Evolutionary conservation across 1,139 yeast genomes (phyloP).

Genomic region (Taiozyma sp.): DNA sequence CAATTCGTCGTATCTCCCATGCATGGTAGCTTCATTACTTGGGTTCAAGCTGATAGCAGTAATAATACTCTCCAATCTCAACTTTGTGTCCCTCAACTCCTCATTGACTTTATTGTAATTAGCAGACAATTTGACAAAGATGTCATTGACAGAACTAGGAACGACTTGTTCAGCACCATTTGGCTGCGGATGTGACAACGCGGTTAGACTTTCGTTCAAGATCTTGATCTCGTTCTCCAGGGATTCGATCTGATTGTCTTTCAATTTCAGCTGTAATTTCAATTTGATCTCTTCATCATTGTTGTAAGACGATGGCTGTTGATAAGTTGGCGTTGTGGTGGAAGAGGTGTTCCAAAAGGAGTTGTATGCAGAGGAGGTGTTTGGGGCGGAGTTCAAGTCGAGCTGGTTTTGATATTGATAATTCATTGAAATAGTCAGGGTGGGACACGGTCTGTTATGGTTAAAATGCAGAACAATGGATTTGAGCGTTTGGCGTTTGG

Average conservation of each 20-base stretch:
- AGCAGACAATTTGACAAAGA: slow-evolving; percentile 17
- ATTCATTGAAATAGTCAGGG: neutral
- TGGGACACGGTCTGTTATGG: too few species aligned
- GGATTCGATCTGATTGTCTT: slow-evolving; percentile 35
- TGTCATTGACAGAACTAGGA: slow-evolving; percentile 17
- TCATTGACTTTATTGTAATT: slow-evolving; percentile 27
- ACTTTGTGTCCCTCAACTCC: slow-evolving; percentile 57
- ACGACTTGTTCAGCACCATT: slow-evolving; percentile 1
- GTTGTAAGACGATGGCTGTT: neutral
- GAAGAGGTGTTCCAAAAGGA: neutral
- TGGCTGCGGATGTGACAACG: neutral
- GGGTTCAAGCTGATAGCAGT: slow-evolving; percentile 48
- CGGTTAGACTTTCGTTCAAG: slow-evolving; percentile 20
- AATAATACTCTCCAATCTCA: slow-evolving; percentile 59
- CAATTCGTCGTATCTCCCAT: slow-evolving; percentile 65
- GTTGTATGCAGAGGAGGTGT: neutral
- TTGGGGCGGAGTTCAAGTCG: neutral
- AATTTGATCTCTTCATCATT: slow-evolving; percentile 18
- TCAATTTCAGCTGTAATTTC: slow-evolving; percentile 29
- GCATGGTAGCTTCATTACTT: slow-evolving; percentile 35
- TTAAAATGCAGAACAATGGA: too few species aligned
- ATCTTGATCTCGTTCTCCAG: slow-evolving; percentile 32
- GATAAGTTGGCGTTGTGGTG: neutral
- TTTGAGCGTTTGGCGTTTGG: too few species aligned
- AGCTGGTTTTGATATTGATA: neutral